Base-by-base conservation (phyloP, 495 filamentous ascomycete species). In the Chaetomidium leptoderma region DNA sequence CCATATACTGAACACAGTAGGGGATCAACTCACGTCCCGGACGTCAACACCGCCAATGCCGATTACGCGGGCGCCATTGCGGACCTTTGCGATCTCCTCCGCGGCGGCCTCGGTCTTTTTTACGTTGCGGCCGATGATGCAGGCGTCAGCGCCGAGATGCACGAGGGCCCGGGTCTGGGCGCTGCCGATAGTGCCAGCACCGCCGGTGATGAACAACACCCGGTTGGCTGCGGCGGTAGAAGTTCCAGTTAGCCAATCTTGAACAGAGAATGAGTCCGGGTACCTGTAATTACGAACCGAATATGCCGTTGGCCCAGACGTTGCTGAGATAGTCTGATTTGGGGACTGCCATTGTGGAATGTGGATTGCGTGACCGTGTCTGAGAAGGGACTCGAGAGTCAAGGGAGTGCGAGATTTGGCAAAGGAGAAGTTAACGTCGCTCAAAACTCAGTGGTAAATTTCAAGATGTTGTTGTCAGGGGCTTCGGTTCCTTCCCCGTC, bases 151-250 rank as follows among this genome's bases (percentile, higher is more conserved):
- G 55, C 93, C 93, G 32, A 98, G 87, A 53, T 91, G 80, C 16
- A 98, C 89, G 37, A 98, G 71, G 16, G 92, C 93, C 53, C 89
- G 84, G 37, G 96, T 93, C 72, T 97, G 93, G 9, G 87, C 90
- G 63, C 87, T 92, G 72, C 93, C 95, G 63, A 98, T 98, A 14
- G 90, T 87, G 36, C 93, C 93, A 1, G 90, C 90, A 51, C 93
- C 93, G 39, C 93, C 93, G 27, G 93, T 98, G 66, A 95, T 95
- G 77, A 97, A 92, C 61, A 97, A 81, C 19, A 97, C 91, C 68
- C 93, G 93, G 67, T 89, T 86, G 55, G 83, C 89, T 92, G 3
- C 9, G n/a, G 21, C 29, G 9, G 29, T 13, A n/a, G n/a, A n/a
- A n/a, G n/a, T n/a, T n/a, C n/a, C n/a, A n/a, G n/a, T n/a, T n/a